Base-by-base conservation (phyloP, 2,329 filamentous ascomycete species). In the Leptographium wingfieldii region DNA sequence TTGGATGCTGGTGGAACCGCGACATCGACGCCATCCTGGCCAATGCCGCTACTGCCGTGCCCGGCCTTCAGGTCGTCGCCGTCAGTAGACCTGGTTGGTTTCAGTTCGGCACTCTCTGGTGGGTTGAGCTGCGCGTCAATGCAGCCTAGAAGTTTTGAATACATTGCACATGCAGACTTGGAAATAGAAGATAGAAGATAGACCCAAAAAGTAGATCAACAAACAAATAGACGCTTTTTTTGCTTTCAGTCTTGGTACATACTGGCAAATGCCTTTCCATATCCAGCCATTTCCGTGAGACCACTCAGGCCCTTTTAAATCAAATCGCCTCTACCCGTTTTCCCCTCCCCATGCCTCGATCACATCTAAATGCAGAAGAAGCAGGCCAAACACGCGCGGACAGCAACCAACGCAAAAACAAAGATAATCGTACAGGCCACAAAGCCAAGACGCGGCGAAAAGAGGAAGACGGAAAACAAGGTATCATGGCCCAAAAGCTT, bases 1-100 rank as follows among this genome's bases (percentile, higher is more conserved):
- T 81, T 66, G 83, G 83, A 3, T 86, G 83, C 71, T 86, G 83
- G 83, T 86, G 82, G 82, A 86, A 86, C 70, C 74, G 83, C 58
- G 83, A 86, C 66, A 78, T 86, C 61, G 77, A 79, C 65, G 71
- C 67, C 40, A 74, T 85, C 35, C 76, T 85, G 10, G 71, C 75
- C 58, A 74, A 77, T 62, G 82, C 81, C 35, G 72, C 72, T 25
- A 63, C 66, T 57, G 67, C 68, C 56, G 73, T 79, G 3, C 80
- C 79, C 0, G 81, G 81, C 2, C 71, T 86, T 56, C 78, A 84
- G 68, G 71, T 86, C 49, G 76, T 85, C 52, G 72, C 74, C 63
- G 68, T 85, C 27, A 72, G 79, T 64, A 74, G 79, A 57, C 81
- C 81, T 3, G 76, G 76, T 57, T 69, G 76, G 65, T 67, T 76